Conservation (phyloP, 768 basidiomycete genomes). For the Hypsizygus marmoreus region DNA sequence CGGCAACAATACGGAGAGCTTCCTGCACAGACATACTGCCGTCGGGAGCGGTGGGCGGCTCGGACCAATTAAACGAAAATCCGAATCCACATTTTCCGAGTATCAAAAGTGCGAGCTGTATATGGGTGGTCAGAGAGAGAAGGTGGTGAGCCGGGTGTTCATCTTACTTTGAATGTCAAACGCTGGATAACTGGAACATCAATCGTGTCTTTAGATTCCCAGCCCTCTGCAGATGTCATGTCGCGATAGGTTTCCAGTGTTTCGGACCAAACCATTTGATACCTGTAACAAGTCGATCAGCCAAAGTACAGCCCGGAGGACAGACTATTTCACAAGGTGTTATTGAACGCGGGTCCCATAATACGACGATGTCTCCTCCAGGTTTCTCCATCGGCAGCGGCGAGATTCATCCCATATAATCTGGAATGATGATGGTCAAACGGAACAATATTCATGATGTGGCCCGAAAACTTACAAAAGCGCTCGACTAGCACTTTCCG, state of each 20-base stretch:
- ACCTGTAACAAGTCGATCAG: slow-evolving; percentile 22
- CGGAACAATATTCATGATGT: not conserved
- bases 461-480: slow-evolving; percentile 30
- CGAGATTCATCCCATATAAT: slow-evolving; percentile 48
- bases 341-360: slow-evolving; percentile 46
- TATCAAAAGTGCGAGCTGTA: slow-evolving; percentile 43
- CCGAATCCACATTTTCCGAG: slow-evolving; percentile 51
- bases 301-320: not conserved
- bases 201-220: slow-evolving; percentile 20
- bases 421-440: slow-evolving; percentile 28
- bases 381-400: slow-evolving; percentile 43
- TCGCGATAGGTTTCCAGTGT: slow-evolving; percentile 32
- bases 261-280: slow-evolving; percentile 37
- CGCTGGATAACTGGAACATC: slow-evolving; percentile 26
- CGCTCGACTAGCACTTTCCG: slow-evolving; percentile 28
- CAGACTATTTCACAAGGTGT: slow-evolving; percentile 33
- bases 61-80: slow-evolving; percentile 41
- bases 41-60: slow-evolving; percentile 36
- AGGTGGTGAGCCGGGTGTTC: no score
- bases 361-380: slow-evolving; percentile 50
- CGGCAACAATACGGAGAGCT: slow-evolving; percentile 35
- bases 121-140: not conserved
- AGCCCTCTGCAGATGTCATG: slow-evolving; percentile 32
- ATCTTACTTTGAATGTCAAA: slow-evolving; percentile 32
- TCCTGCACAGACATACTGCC: slow-evolving; percentile 41